Evolutionary conservation across 495 filamentous ascomycete genomes (phyloP), one percentile per base, ranked within the genome.

Genomic region (Aspergillus nanangensis): DNA sequence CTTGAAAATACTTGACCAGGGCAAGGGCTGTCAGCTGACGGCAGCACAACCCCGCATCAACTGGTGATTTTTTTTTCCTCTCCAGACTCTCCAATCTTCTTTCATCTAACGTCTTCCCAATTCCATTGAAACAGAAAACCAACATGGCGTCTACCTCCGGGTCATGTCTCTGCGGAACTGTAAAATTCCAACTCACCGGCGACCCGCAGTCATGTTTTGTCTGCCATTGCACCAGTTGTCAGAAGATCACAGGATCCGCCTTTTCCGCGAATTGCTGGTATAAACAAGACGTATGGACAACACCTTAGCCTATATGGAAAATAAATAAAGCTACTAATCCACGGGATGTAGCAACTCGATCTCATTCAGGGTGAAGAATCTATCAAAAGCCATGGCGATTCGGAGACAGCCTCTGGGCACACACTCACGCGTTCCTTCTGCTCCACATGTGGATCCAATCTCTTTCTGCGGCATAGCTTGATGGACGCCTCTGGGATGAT

Each of bases 171-270:
- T 50, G 48, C 29, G 35, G 35, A 15, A 31, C 45, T 14, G 17
- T 53, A 10, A 25, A 45, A 18, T 53, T 49, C 29, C 20, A 37
- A 19, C 7, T 53, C 15, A 18, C 31, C 18, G 51, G 29, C 14
- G 11, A 19, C 3, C 51, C 45, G 1, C 2, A 41, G 0, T 36
- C 34, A 21, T 37, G 20, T 14, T 24, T 37, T 29, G 18, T 46
- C n/a, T 53, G 51, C 18, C 46, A 53, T 42, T 53, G 51, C 45
- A 18, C 48, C 32, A 49, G 19, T 35, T 53, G 51, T 23, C 51
- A 49, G 17, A 44, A 53, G 11, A 23, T 24, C 10, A 49, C n/a
- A 5, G 51, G 51, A 1, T 49, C 45, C 0, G 41, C 36, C 1
- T 49, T 53, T 17, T 38, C 23, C 21, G 41, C 51, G 1, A 53